These are phyloP conservation scores for Ceratocystis alfenasii DNA, from an alignment of 2,329 filamentous ascomycete species.

Conservation along the genomic window DNA sequence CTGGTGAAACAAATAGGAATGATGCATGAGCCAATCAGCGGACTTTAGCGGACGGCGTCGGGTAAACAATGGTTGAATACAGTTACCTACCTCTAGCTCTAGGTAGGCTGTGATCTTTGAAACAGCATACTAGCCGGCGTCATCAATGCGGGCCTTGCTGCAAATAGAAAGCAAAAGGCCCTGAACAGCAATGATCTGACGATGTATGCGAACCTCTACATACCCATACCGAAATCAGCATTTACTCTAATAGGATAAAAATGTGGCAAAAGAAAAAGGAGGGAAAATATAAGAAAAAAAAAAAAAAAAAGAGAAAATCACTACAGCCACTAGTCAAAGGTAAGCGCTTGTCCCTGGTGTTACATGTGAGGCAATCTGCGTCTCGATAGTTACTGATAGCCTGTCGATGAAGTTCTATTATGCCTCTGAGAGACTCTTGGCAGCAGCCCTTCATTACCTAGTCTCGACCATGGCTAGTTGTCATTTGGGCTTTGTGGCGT, in stretches of 20 bases:
- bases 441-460: not conserved
- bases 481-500: not conserved
- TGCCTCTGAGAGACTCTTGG: not conserved
- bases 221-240: too few relatives aligned
- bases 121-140: too few relatives aligned
- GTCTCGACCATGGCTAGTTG: not conserved
- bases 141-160: too few relatives aligned
- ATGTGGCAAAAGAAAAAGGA: conserved; percentile 6
- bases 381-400: not conserved
- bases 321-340: not conserved
- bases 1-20: conserved; percentile 2
- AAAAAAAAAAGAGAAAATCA: not conserved
- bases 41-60: not conserved
- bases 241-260: not conserved
- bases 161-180: too few relatives aligned
- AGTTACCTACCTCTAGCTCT: not conserved
- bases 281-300: not conserved
- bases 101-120: too few relatives aligned
- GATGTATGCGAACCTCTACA: too few relatives aligned
- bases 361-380: not conserved
- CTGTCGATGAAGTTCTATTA: conserved; percentile 1
- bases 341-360: not conserved
- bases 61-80: not conserved
- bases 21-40: not conserved
- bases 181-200: too few relatives aligned